Base-by-base conservation (phyloP, 2,329 filamentous ascomycete species). In the Colletotrichum endophyticum region DNA sequence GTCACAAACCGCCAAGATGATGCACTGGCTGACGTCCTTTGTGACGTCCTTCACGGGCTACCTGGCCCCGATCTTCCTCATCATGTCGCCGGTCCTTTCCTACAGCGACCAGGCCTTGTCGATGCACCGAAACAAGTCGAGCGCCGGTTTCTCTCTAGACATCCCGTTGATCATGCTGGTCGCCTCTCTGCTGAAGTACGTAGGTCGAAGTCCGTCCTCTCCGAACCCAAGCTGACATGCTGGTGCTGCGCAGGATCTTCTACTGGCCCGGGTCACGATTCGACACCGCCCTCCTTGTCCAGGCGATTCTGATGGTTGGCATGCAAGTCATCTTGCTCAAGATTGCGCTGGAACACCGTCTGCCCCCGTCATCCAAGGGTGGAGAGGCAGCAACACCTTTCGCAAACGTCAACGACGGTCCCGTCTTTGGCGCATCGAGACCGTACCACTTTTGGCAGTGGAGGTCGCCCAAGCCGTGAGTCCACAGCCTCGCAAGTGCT, bases 391-490 rank as follows among this genome's bases (percentile, higher is more conserved):
- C 89, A 4, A 78, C 88, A 27, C 94, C 95, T 15, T 96, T 96
- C 83, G 87, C 90, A 3, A 90, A 89, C 27, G 81, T 86, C 9
- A 83, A 88, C 53, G 86, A 88, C 39, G 74, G 74, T 13, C 74
- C 74, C 77, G 85, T 83, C 12, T 79, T 82, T 73, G 84, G 83
- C 73, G 85, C 84, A 61, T 88, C 87, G 77, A 88, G 95, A 28
- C 95, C 95, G 1, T 96, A 93, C 82, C 91, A 92, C 81, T 96
- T 96, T 83, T 96, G 95, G 95, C 94, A 95, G 84, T 96, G 95
- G 95, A 90, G 92, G 73, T 91, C 91, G 25, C 89, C 92, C 8
- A 92, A 92, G 80, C 94, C 94, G 86, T 93, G 83, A 76, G 90
- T 88, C 27, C 13, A 12, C 13, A 44, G 16, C 59, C 25, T 25